Conservation (phyloP, 2,329 filamentous ascomycete species). For the Bipolaris bicolor region DNA sequence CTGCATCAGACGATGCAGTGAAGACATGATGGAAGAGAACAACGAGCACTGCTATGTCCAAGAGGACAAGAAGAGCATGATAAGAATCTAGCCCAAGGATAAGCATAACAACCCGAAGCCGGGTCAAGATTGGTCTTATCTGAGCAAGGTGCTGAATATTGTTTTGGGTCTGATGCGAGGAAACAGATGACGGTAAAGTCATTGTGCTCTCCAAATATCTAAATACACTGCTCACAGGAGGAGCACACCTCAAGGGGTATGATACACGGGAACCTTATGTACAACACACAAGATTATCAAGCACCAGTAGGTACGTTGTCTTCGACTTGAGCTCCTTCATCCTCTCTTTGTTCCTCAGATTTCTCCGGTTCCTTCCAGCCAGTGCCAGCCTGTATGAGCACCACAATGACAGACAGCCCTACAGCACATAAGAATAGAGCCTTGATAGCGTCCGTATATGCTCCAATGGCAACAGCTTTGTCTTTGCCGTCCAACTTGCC, state of each 20-base stretch:
- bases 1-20: slow-evolving; percentile 5
- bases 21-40: neutral
- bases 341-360: slow-evolving; percentile 19
- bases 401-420: slow-evolving; percentile 56
- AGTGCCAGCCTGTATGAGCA: slow-evolving; percentile 63
- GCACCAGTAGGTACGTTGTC: slow-evolving; percentile 27
- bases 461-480: slow-evolving; percentile 57
- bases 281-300: slow-evolving; percentile 11
- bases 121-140: neutral
- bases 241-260: neutral
- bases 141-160: neutral
- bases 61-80: too few species aligned
- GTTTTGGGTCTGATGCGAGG: neutral
- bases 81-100: too few species aligned
- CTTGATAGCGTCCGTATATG: slow-evolving; percentile 62
- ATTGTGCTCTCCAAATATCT: neutral
- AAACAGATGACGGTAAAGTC: too few species aligned
- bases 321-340: slow-evolving; percentile 33
- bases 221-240: neutral
- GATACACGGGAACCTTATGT: neutral
- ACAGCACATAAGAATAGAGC: slow-evolving; percentile 61
- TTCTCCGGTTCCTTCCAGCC: slow-evolving; percentile 58
- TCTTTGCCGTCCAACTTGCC: slow-evolving; percentile 57
- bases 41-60: neutral
- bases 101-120: neutral